phyloP scores from a whole-genome alignment of 2,329 filamentous ascomycete genomes.

The Talaromyces sp. region DNA sequence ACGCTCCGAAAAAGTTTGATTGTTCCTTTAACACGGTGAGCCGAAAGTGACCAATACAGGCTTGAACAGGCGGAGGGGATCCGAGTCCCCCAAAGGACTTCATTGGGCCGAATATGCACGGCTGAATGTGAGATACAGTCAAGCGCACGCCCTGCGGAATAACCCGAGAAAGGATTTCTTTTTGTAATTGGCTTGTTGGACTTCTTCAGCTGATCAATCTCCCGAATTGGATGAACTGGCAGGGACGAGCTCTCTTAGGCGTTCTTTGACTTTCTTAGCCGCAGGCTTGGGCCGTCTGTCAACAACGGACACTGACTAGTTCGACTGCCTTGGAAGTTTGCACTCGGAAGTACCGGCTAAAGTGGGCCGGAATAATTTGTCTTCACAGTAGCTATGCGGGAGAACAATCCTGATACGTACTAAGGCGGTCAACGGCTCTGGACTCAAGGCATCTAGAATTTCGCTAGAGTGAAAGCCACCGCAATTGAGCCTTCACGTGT shows the following conservation, averaged over 20 bases:
- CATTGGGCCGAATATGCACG: not conserved
- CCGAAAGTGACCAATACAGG: not conserved
- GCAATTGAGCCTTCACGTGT: not conserved
- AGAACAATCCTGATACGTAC: not conserved
- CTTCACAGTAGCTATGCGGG: not conserved
- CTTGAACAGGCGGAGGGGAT: not conserved
- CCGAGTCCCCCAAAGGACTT: not conserved
- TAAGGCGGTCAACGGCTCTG: not conserved
- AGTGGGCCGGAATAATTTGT: not conserved
- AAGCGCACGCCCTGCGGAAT: not conserved
- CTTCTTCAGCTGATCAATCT: not conserved
- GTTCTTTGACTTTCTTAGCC: not conserved
- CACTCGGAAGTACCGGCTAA: not conserved
- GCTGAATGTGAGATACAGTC: not conserved
- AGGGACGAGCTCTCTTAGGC: not conserved
- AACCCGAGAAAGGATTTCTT: not conserved
- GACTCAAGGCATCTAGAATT: not conserved
- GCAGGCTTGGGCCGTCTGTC: not conserved
- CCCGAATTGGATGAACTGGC: not conserved
- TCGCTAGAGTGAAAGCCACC: not conserved
- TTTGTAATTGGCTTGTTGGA: not conserved
- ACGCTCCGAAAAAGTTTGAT: too few species aligned
- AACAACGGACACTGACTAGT: not conserved
- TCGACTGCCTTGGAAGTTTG: too few species aligned
- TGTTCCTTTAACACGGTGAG: too few species aligned